Conservation (phyloP, 805 yeast genomes). For the Kodamaea kaohsiungensis region DNA sequence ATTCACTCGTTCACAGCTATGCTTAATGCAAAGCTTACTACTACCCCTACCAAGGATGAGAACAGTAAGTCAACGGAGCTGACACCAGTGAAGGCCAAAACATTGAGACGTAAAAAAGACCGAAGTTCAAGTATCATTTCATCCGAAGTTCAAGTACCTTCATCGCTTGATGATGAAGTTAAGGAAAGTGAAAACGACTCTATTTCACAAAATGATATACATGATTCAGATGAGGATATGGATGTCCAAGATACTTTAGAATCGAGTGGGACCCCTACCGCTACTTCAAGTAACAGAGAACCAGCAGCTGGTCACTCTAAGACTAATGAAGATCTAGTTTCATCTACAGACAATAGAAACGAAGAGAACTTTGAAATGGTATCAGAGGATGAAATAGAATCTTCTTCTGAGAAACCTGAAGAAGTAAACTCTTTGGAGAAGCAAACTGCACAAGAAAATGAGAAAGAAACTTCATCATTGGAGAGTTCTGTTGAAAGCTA, state of each 20-base stretch:
- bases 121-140: background rate
- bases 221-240: constrained; percentile 9
- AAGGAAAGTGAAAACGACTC: constrained; percentile 3
- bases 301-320: constrained; percentile 7
- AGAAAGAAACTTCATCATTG: background rate
- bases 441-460: background rate
- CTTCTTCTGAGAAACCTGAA: background rate
- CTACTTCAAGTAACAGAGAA: background rate
- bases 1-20: constrained; percentile 30
- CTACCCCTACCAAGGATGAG: constrained; percentile 10
- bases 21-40: constrained; percentile 22
- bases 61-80: background rate
- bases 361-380: background rate
- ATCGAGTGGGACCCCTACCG: background rate
- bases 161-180: constrained; percentile 11
- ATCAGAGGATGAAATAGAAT: background rate
- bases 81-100: background rate
- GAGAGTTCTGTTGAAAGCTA: background rate
- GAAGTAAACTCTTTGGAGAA: background rate
- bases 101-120: background rate
- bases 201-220: constrained; percentile 8
- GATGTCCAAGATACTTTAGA: constrained; percentile 12
- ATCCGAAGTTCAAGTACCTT: constrained; percentile 9
- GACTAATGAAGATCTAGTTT: constrained; percentile 9
- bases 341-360: background rate